phyloP scores from a whole-genome alignment of 805 yeast species.

The Pichia deserticola region DNA sequence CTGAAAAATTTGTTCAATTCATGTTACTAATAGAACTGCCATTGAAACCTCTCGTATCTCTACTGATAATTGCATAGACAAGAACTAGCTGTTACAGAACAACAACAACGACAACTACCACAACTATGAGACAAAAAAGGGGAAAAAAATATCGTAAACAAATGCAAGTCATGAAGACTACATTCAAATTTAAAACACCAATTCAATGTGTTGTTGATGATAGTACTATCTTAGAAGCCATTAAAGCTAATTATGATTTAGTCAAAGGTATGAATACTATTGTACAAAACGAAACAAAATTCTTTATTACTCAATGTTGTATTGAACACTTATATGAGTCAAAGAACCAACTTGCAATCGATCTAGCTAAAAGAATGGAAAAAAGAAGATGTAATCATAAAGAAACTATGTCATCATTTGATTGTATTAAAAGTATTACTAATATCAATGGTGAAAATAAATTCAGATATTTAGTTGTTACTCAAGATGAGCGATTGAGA shows the following conservation, averaged over 20 bases:
- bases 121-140: conserved; percentile 87
- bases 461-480: conserved; percentile 84
- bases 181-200: conserved; percentile 91
- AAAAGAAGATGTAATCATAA: conserved; percentile 87
- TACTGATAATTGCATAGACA: too few relatives aligned
- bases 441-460: conserved; percentile 70
- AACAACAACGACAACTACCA: not conserved
- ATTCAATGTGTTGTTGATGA: conserved; percentile 87
- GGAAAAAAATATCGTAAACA: conserved; percentile 92
- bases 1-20: too few relatives aligned
- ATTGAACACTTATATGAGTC: conserved; percentile 76
- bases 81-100: too few relatives aligned
- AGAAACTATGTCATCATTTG: conserved; percentile 46
- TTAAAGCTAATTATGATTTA: conserved; percentile 66
- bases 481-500: conserved; percentile 69
- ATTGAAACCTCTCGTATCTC: not conserved
- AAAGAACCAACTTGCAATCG: conserved; percentile 69
- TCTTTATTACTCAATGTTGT: conserved; percentile 93
- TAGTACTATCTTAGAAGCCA: conserved; percentile 59
- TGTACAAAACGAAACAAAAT: conserved; percentile 77
- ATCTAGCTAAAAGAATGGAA: conserved; percentile 74
- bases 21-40: too few relatives aligned
- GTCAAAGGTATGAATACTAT: conserved; percentile 74
- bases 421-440: conserved; percentile 70
- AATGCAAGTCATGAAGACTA: conserved; percentile 73